Percentiles rank a stretch among this genome's conserved stretches.
phyloP scores from a whole-genome alignment of 257 asterid species.

The Gentiana dahurica region DNA sequence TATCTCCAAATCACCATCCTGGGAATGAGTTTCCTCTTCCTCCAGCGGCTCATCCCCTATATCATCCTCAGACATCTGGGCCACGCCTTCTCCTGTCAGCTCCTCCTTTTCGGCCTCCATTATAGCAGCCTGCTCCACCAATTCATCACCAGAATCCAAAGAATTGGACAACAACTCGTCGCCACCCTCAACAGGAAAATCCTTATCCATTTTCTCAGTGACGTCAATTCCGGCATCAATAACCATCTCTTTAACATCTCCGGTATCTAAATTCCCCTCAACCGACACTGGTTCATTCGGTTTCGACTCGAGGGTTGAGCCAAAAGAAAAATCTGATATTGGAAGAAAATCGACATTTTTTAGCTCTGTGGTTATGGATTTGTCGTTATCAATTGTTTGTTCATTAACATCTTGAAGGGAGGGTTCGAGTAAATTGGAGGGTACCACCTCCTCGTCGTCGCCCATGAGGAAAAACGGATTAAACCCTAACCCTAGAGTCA shows the following conservation, averaged over 20 bases:
- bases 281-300: constrained; percentile 13
- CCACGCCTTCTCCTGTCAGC: neutral
- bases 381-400: constrained; percentile 15
- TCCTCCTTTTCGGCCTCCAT: neutral
- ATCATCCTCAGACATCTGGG: neutral
- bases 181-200: neutral
- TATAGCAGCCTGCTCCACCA: constrained; percentile 1
- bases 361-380: constrained; percentile 9
- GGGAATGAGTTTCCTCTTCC: neutral
- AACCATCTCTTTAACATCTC: constrained; percentile 2
- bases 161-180: neutral
- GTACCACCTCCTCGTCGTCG: constrained; percentile 28
- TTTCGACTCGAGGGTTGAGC: constrained; percentile 3
- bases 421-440: constrained; percentile 20
- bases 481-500: constrained; percentile 60
- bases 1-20: constrained; percentile 2
- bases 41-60: neutral
- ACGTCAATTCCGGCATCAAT: constrained; percentile 16
- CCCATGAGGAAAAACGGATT: constrained; percentile 15
- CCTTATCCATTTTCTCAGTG: constrained; percentile 10
- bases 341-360: constrained; percentile 26
- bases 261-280: neutral
- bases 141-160: neutral
- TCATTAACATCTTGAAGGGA: constrained; percentile 16
- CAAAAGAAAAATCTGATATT: constrained; percentile 14